Evolutionary conservation across 306 rosid genomes (phyloP).

Genomic region (Mimosa pudica): DNA sequence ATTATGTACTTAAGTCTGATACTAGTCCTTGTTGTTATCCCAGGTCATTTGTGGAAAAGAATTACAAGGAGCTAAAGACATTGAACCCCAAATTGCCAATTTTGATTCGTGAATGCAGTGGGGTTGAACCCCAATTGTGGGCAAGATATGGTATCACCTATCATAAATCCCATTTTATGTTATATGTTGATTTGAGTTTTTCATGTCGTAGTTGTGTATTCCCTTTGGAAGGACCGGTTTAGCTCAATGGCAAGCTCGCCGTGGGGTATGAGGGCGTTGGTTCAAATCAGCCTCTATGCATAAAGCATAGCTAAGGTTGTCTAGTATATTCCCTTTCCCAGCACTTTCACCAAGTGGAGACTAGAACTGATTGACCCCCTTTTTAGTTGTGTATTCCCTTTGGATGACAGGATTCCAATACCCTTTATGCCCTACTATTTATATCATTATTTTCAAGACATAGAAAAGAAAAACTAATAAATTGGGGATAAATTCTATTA

Average conservation of each 20-base stretch:
- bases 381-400: conserved; percentile 13
- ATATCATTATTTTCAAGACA: neutral
- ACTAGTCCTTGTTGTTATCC: conserved; percentile 18
- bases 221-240: neutral
- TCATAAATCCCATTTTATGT: conserved; percentile 14
- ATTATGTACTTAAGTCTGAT: conserved; percentile 8
- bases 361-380: no score
- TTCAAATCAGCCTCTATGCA: no score
- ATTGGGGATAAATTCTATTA: neutral
- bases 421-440: neutral
- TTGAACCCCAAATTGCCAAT: conserved; percentile 88
- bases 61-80: conserved; percentile 80
- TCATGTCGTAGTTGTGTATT: conserved; percentile 13
- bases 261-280: no score
- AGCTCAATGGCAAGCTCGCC: no score
- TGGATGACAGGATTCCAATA: neutral
- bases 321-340: no score
- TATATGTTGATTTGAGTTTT: conserved; percentile 14
- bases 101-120: conserved; percentile 89
- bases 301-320: no score
- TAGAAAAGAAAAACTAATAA: neutral
- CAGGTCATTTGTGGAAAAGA: conserved; percentile 85
- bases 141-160: conserved; percentile 81
- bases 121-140: conserved; percentile 88
- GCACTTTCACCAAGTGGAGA: no score